Evolutionary conservation across 2,329 filamentous ascomycete genomes (phyloP), one percentile per base, ranked within the genome.

Genomic region (Apiospora pterosperma): DNA sequence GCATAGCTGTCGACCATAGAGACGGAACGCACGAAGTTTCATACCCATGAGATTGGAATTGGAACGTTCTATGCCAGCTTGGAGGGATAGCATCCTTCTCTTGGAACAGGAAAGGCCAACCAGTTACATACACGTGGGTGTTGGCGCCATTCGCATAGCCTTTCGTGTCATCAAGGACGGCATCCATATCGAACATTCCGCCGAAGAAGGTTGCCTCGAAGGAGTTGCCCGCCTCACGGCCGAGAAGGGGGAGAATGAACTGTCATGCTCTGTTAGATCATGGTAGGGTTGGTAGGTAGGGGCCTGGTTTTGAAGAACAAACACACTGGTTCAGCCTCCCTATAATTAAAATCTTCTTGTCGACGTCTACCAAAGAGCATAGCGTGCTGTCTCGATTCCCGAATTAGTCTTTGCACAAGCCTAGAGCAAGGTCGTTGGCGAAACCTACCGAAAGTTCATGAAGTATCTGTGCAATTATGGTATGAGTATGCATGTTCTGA

Each of bases 391-490:
- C 48, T 55, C 8, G 19, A 4, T n/a, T 23, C 14, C 31, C 42
- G 12, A 19, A 44, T 34, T n/a, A 62, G 36, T 39, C 31, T 2
- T 25, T n/a, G 23, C n/a, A 23, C 25, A 31, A 34, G 39, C 19
- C 25, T 12, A 38, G 58, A 11, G 25, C 60, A 59, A 31, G 16
- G 28, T n/a, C 16, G 19, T 44, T 42, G 34, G 21, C 36, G 31
- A 36, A 19, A 14, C 64, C 52, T 61, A 65, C 64, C 52, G 52
- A 34, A 4, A 63, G 28, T 55, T 65, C 64, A 42, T 65, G 64
- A n/a, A 63, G 41, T 19, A 65, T 61, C 64, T 65, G 41, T 60
- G 16, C 21, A 21, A 31, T n/a, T 11, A 16, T 36, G 10, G 21
- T 23, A 23, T 44, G 19, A 36, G 59, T 21, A 28, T 39, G 31